Conservation (phyloP, 768 basidiomycete species). For the Trametes cubensis region DNA sequence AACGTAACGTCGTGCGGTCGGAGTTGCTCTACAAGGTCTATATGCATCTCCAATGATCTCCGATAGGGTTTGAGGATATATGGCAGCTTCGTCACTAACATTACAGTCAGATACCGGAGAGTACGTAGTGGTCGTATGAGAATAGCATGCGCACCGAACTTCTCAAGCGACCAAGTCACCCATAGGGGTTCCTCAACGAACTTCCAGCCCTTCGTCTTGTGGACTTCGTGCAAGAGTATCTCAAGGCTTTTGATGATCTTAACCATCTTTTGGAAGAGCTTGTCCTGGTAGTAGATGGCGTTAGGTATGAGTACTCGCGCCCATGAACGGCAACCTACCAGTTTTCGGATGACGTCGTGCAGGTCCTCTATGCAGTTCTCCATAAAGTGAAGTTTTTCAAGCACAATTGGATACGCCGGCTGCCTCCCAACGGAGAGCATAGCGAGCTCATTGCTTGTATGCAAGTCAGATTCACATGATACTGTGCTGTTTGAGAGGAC, state of each 20-base stretch:
- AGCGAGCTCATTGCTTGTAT: conserved; percentile 62
- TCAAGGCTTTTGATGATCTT: conserved; percentile 67
- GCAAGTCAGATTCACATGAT: background rate
- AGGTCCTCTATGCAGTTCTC: conserved; percentile 64
- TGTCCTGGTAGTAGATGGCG: conserved; percentile 50
- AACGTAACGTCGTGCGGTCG: conserved; percentile 71
- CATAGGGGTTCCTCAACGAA: conserved; percentile 80
- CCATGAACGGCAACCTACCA: conserved; percentile 49
- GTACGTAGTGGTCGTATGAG: too few relatives aligned
- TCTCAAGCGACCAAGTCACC: conserved; percentile 81
- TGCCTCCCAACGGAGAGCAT: conserved; percentile 51
- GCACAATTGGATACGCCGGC: conserved; percentile 61
- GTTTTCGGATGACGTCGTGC: conserved; percentile 59
- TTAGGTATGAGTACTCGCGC: background rate
- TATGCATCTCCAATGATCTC: conserved; percentile 61
- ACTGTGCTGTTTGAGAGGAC: conserved; percentile 31
- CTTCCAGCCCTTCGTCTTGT: conserved; percentile 68
- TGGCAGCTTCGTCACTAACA: conserved; percentile 57
- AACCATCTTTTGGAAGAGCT: conserved; percentile 70
- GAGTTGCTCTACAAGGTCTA: conserved; percentile 56
- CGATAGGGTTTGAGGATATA: conserved; percentile 65
- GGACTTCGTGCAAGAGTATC: conserved; percentile 63
- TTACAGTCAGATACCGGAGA: background rate
- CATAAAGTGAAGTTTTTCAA: conserved; percentile 68
- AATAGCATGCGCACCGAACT: conserved; percentile 57